Evolutionary conservation across 352 stramenopile species (phyloP), one percentile per base, ranked within the genome.

Genomic region (Aphanomyces invadans): DNA sequence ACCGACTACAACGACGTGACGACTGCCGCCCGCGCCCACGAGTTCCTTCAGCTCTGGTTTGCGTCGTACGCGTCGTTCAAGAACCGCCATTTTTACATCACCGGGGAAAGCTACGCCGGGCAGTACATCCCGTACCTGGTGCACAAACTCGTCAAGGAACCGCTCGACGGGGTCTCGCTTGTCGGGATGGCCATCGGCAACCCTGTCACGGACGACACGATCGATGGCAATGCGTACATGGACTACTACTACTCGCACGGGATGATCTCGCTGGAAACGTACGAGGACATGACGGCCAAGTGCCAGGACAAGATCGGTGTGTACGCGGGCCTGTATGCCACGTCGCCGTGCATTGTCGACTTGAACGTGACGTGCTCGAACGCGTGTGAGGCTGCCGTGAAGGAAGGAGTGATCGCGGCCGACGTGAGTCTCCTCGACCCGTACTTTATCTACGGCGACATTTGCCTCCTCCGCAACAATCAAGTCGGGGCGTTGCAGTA

Each of bases 91-190:
- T 86, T 96, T 36, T 95, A 87, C 77, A 79, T 97, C 61, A 91
- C 78, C 3, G 85, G 83, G 12, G 89, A 97, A 78, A 93, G 78
- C 55, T 95, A 95, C 72, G 88, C 79, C 32, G 87, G 87, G 12
- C 80, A 93, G 65, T 95, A 97, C 75, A 82, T 95, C 44, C 87
- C 87, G 38, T 91, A 76, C 70, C 67, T 95, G 9, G 86, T 88
- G 11, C 68, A 88, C 49, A 69, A 74, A 59, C 71, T 96, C 19
- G 63, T 92, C 23, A 72, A 80, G 31, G 65, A 76, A 42, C 79
- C 79, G 4, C 48, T 86, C 15, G 60, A 74, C 2, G 73, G 69
- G 15, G 75, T 85, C 48, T 85, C 86, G 31, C 77, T 88, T 52
- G 72, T 74, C 59, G 80, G 82, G 25, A 77, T 90, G 54, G 66